Percentiles rank a stretch among this genome's conserved stretches.
Conservation (phyloP, 1,284 basidiomycete genomes). For the Cutaneotrichosporon cyanovorans region DNA sequence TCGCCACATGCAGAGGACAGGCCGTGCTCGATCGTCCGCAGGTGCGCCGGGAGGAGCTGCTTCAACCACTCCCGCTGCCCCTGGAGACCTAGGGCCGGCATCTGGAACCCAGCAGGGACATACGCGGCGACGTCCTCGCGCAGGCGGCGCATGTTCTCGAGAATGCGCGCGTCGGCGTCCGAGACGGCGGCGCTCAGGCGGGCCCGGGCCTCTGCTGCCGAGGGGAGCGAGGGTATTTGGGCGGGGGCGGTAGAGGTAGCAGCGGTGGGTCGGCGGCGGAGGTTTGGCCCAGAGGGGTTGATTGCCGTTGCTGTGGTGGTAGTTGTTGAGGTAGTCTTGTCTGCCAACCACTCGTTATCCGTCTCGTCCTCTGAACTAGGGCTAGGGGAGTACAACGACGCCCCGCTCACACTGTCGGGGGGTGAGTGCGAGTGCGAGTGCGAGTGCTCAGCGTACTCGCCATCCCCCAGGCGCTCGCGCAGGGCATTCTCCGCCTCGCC, state of each 20-base stretch:
- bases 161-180: constrained; percentile 5
- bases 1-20: constrained; percentile 5
- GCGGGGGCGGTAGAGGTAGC: neutral
- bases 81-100: constrained; percentile 7
- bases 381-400: constrained; percentile 1
- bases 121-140: constrained; percentile 39
- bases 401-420: neutral
- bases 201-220: neutral
- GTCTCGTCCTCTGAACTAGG: constrained; percentile 16
- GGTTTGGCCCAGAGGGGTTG: neutral
- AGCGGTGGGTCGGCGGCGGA: neutral
- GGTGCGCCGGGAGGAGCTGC: constrained; percentile 24
- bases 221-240: neutral
- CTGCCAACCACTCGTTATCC: constrained; percentile 5
- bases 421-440: too few relatives aligned
- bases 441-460: neutral
- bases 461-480: constrained; percentile 24
- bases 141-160: constrained; percentile 33
- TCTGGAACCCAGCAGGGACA: constrained; percentile 18
- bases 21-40: constrained; percentile 29
- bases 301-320: neutral
- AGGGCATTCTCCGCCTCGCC: constrained; percentile 41
- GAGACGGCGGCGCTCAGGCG: neutral
- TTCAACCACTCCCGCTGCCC: constrained; percentile 30
- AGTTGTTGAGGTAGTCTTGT: neutral